phyloP scores from a whole-genome alignment of 176 grass and related monocot genomes.

The Avena sativa region DNA sequence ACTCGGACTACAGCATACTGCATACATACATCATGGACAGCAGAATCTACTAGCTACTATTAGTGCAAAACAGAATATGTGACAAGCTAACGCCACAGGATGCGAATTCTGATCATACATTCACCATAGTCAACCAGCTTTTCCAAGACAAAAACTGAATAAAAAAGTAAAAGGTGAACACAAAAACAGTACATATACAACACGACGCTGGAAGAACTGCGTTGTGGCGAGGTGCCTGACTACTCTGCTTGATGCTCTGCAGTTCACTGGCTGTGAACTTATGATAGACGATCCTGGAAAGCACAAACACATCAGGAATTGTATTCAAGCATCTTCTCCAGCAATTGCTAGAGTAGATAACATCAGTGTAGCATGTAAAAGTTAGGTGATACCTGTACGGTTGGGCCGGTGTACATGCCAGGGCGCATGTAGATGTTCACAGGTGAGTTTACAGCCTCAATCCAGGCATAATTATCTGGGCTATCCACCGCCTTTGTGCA shows the following conservation, averaged over 20 bases:
- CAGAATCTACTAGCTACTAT: background rate
- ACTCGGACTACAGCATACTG: background rate
- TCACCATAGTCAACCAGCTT: constrained; percentile 4
- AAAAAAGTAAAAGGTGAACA: background rate
- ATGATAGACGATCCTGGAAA: constrained; percentile 39
- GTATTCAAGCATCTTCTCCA: background rate
- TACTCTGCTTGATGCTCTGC: background rate
- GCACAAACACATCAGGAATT: background rate
- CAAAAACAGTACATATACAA: constrained; percentile 5
- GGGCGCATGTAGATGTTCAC: constrained; percentile 59
- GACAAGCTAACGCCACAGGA: background rate
- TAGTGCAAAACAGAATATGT: background rate
- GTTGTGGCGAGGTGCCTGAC: background rate
- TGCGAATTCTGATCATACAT: background rate
- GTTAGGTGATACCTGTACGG: constrained; percentile 48
- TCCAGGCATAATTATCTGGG: constrained; percentile 61
- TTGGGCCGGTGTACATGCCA: constrained; percentile 60
- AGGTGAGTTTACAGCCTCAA: constrained; percentile 55
- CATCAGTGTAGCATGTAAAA: background rate
- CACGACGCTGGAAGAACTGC: background rate
- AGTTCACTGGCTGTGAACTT: background rate
- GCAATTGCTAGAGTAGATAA: background rate
- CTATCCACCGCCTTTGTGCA: background rate
- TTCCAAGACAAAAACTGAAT: background rate
- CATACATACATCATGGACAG: background rate